Evolutionary conservation across 306 rosid genomes (phyloP).

Genomic region (Quercus suber): DNA sequence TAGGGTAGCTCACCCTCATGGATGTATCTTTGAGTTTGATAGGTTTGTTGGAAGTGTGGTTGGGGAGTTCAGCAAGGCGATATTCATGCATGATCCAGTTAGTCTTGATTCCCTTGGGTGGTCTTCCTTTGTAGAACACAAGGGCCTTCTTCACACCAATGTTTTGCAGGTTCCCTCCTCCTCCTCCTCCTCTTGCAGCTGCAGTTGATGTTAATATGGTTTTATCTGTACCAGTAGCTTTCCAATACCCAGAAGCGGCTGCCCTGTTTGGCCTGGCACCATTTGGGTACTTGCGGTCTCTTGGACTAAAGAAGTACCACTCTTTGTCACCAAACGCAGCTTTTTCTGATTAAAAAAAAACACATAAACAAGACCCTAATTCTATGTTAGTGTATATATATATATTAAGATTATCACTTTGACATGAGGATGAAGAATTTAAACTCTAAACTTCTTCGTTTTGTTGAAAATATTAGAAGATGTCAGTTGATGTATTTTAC

Average conservation of each 20-base stretch:
- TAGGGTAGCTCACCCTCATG: conserved; percentile 44
- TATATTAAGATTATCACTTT: background rate
- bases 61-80: conserved; percentile 38
- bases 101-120: conserved; percentile 60
- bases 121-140: conserved; percentile 57
- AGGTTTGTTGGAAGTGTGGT: conserved; percentile 10
- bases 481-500: no score
- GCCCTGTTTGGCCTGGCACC: conserved; percentile 73
- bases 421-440: background rate
- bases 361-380: background rate
- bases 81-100: conserved; percentile 73
- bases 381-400: no score
- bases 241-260: conserved; percentile 75
- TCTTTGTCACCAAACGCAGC: conserved; percentile 68
- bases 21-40: conserved; percentile 46
- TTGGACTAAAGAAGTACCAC: conserved; percentile 70
- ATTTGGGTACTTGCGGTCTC: conserved; percentile 59
- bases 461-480: no score
- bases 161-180: conserved; percentile 19
- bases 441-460: no score
- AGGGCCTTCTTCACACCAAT: conserved; percentile 64
- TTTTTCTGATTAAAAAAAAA: conserved; percentile 31
- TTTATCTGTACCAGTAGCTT: conserved; percentile 58
- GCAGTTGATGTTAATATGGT: conserved; percentile 29
- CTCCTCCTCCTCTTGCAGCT: background rate